Evolutionary conservation across 352 stramenopile genomes (phyloP).

Genomic region (Pythium pyrilobum): DNA sequence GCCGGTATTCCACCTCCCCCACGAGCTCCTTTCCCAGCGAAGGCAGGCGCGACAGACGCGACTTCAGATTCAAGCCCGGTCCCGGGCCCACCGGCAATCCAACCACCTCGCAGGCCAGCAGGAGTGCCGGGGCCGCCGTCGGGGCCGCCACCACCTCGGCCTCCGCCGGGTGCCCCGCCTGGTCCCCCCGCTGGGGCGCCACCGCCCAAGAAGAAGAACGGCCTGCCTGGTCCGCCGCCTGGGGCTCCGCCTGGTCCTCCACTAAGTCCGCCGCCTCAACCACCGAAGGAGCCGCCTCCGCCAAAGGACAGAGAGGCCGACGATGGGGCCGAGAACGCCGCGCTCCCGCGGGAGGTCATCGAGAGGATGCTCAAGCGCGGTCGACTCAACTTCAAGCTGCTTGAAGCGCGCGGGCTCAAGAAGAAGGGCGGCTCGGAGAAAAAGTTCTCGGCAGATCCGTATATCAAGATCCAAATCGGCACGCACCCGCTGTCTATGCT

Average conservation of each 20-base stretch:
- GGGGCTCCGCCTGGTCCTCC: slow-evolving; percentile 44
- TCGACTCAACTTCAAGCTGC: slow-evolving; percentile 60
- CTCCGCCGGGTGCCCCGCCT: slow-evolving; percentile 23
- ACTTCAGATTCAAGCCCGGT: slow-evolving; percentile 3
- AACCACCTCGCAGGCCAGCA: background rate
- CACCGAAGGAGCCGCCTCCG: slow-evolving; percentile 43
- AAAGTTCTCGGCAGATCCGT: slow-evolving; percentile 72
- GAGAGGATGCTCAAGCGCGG: slow-evolving; percentile 59
- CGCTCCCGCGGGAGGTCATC: slow-evolving; percentile 18
- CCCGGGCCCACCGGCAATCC: slow-evolving; percentile 2
- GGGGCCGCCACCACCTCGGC: slow-evolving; percentile 17
- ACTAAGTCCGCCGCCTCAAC: slow-evolving; percentile 38
- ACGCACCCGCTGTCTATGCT: slow-evolving; percentile 60
- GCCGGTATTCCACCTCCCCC: slow-evolving; percentile 24
- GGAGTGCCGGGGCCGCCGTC: slow-evolving; percentile 7
- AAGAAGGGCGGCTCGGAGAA: slow-evolving; percentile 60
- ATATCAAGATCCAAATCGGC: slow-evolving; percentile 77
- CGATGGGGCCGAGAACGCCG: background rate
- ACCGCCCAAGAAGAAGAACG: slow-evolving; percentile 22
- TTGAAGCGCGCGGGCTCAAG: slow-evolving; percentile 58
- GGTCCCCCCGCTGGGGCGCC: slow-evolving; percentile 29
- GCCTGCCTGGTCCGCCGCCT: slow-evolving; percentile 30
- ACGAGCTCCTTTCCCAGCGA: slow-evolving; percentile 21
- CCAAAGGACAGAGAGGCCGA: slow-evolving; percentile 1
- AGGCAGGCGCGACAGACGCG: background rate